phyloP scores from a whole-genome alignment of 2,329 filamentous ascomycete genomes.

The Fusarium fujikuroi region DNA sequence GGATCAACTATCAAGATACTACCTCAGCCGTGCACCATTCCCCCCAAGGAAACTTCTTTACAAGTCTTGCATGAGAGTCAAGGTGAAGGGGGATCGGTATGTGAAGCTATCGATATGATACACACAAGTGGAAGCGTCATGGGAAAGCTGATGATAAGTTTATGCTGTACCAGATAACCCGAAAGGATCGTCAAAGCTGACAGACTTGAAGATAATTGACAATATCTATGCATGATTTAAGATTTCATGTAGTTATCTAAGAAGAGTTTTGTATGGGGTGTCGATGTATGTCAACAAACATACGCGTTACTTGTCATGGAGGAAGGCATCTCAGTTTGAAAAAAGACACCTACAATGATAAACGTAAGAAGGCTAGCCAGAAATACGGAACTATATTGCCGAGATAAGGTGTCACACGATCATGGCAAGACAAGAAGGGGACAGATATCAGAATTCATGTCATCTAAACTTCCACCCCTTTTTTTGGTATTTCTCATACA shows the following conservation, averaged over 20 bases:
- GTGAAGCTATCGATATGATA: background rate
- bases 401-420: background rate
- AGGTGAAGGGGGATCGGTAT: background rate
- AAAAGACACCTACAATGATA: background rate
- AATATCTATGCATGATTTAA: background rate
- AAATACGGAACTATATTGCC: background rate
- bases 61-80: conserved; percentile 19
- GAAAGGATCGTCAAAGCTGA: background rate
- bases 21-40: conserved; percentile 1
- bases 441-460: background rate
- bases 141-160: background rate
- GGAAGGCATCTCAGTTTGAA: background rate
- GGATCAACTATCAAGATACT: background rate
- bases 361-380: background rate
- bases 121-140: background rate
- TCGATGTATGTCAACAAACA: background rate
- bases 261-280: no score
- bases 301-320: background rate
- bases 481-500: background rate
- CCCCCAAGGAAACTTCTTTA: conserved; percentile 3
- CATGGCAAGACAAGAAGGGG: background rate
- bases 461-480: background rate
- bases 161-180: background rate
- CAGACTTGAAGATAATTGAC: background rate
- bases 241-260: background rate